phyloP scores from a whole-genome alignment of 2,329 filamentous ascomycete species.

The Fusarium virguliforme region DNA sequence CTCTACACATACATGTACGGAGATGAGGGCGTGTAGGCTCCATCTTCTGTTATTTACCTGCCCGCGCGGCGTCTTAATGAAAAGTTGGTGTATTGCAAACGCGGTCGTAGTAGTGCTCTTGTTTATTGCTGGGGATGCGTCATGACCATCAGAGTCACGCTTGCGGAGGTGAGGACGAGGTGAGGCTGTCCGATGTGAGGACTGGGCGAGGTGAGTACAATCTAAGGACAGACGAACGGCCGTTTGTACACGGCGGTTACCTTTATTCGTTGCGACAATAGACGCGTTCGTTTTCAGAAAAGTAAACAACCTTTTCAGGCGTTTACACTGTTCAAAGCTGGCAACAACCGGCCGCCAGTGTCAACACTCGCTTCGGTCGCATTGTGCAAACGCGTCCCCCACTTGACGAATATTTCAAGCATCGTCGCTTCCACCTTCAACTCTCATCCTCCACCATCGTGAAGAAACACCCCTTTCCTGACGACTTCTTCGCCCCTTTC shows the following conservation, averaged over 20 bases:
- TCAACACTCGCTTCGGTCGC: background rate
- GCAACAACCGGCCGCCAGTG: background rate
- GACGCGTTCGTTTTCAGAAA: background rate
- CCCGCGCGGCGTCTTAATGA: constrained; percentile 16
- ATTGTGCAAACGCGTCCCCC: background rate
- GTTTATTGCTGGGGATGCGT: no score
- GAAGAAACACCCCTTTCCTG: no score
- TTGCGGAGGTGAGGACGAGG: no score
- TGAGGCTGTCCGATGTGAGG: background rate
- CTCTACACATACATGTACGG: constrained; percentile 5
- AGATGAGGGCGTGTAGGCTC: constrained; percentile 14
- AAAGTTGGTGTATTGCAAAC: constrained; percentile 15
- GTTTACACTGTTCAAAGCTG: background rate
- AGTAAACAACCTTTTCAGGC: background rate
- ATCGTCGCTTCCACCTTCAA: background rate
- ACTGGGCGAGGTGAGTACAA: background rate
- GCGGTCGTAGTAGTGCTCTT: no score
- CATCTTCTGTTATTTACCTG: constrained; percentile 20
- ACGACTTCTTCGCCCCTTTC: no score
- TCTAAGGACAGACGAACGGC: background rate
- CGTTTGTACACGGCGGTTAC: background rate
- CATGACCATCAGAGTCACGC: no score
- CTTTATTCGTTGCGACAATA: background rate
- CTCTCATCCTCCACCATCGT: background rate
- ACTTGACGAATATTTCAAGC: background rate